These are phyloP conservation scores for Aurifilum marmelostoma DNA, from an alignment of 2,329 filamentous ascomycete species.

Conservation along the genomic window DNA sequence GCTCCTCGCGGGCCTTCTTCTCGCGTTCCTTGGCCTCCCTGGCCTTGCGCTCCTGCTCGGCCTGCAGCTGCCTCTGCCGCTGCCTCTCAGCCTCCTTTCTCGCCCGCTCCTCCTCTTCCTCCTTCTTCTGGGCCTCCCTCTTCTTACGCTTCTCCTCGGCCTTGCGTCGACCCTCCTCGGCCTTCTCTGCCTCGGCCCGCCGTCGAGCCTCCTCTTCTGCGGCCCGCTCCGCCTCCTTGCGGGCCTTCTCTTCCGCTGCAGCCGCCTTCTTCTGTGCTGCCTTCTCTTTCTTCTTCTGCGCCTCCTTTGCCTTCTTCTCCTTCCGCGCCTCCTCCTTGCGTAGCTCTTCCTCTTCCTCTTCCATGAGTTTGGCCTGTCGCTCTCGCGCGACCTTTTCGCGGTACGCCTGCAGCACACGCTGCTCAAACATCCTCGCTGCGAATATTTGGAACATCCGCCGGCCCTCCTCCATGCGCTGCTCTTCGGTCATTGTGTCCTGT, in stretches of 20 bases:
- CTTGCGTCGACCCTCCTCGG: slow-evolving; percentile 78
- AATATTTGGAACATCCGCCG: slow-evolving; percentile 99
- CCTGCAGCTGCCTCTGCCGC: slow-evolving; percentile 81
- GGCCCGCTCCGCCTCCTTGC: slow-evolving; percentile 84
- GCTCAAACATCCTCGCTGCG: slow-evolving; percentile 98
- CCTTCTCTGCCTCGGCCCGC: slow-evolving; percentile 75
- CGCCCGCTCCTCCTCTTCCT: slow-evolving; percentile 84
- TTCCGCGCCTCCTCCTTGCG: slow-evolving; percentile 77
- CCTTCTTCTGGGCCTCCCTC: slow-evolving; percentile 86
- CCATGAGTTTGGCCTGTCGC: slow-evolving; percentile 85
- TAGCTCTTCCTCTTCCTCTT: slow-evolving; percentile 87
- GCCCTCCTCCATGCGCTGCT: slow-evolving; percentile 98
- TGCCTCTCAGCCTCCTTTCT: slow-evolving; percentile 85
- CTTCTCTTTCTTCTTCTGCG: slow-evolving; percentile 94
- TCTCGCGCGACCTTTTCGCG: slow-evolving; percentile 95
- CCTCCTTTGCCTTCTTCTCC: slow-evolving; percentile 91
- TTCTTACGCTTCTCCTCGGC: slow-evolving; percentile 91
- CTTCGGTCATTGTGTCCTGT: slow-evolving; percentile 96
- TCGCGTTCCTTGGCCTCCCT: slow-evolving; percentile 79
- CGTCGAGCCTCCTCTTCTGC: slow-evolving; percentile 80
- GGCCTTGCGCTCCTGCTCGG: slow-evolving; percentile 81
- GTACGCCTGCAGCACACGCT: slow-evolving; percentile 94
- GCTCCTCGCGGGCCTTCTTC: slow-evolving; percentile 83
- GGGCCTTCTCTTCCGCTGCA: slow-evolving; percentile 88
- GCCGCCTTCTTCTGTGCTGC: slow-evolving; percentile 85